phyloP scores from a whole-genome alignment of 2,329 filamentous ascomycete species.

The Biscogniauxia mediterranea region DNA sequence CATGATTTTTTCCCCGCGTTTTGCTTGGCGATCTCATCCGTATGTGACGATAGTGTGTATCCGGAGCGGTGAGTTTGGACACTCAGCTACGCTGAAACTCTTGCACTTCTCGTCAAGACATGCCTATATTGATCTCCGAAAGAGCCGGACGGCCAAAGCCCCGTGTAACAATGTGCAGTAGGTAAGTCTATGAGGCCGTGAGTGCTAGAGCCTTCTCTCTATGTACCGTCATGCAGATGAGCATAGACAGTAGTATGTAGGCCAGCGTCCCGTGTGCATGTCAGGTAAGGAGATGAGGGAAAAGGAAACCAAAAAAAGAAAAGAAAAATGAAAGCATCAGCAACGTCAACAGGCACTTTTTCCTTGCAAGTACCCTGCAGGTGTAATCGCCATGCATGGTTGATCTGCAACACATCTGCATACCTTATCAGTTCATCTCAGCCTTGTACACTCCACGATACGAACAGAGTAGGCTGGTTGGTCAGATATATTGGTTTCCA shows the following conservation, averaged over 20 bases:
- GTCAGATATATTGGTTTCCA: conserved; percentile 3
- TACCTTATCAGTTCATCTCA: conserved; percentile 5
- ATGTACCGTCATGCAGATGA: too few species aligned
- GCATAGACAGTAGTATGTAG: background rate
- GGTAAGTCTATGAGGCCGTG: background rate
- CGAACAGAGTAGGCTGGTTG: background rate
- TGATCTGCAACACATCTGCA: conserved; percentile 24
- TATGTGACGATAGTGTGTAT: background rate
- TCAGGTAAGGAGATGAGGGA: background rate
- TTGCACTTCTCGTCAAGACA: background rate
- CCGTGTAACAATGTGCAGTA: background rate
- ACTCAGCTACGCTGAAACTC: background rate
- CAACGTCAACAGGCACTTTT: background rate
- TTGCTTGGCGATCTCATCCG: background rate
- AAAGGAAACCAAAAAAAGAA: background rate
- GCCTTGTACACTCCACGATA: conserved; percentile 1
- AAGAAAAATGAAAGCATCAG: background rate
- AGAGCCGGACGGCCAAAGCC: background rate
- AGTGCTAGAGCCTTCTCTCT: background rate
- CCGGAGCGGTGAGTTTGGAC: background rate
- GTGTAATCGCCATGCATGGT: conserved; percentile 7
- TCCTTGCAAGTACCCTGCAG: background rate
- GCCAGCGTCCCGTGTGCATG: background rate
- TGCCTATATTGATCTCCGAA: background rate
- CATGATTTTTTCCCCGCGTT: background rate